phyloP scores from a whole-genome alignment of 225 moss, liverwort and hornwort genomes.

The Marchantia polymorpha region DNA sequence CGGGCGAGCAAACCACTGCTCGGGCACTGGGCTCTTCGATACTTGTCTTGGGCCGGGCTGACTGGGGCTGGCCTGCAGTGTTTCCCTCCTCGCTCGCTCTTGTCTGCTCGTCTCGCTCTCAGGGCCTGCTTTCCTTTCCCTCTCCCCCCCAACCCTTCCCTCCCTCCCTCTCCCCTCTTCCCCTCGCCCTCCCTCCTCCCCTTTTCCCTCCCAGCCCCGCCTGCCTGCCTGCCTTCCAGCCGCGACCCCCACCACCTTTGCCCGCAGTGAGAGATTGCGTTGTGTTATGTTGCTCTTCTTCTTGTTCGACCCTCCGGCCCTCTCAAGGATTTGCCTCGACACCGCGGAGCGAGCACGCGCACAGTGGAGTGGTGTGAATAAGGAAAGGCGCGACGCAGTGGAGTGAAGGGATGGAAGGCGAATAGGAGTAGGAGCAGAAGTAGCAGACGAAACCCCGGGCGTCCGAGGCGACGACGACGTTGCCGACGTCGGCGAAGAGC shows the following conservation, averaged over 20 bases:
- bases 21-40: background rate
- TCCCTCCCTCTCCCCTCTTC: background rate
- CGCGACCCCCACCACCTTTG: background rate
- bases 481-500: background rate
- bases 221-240: background rate
- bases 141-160: background rate
- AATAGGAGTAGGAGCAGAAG: slow-evolving; percentile 24
- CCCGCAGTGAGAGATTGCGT: background rate
- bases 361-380: background rate
- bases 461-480: background rate
- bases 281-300: background rate
- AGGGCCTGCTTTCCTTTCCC: background rate
- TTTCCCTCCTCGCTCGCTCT: background rate
- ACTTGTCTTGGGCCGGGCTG: background rate
- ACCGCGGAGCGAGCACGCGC: background rate
- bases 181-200: background rate
- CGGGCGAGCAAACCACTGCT: background rate
- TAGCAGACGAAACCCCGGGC: background rate
- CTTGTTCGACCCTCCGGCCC: background rate
- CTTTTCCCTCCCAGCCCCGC: background rate
- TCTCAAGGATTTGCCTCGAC: background rate
- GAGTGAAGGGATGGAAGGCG: slow-evolving; percentile 21
- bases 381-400: background rate
- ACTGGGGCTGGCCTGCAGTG: background rate
- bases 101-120: background rate